These are phyloP conservation scores for Wallacemonas rigidus DNA, from an alignment of 208 protist species.

Conservation along the genomic window DNA sequence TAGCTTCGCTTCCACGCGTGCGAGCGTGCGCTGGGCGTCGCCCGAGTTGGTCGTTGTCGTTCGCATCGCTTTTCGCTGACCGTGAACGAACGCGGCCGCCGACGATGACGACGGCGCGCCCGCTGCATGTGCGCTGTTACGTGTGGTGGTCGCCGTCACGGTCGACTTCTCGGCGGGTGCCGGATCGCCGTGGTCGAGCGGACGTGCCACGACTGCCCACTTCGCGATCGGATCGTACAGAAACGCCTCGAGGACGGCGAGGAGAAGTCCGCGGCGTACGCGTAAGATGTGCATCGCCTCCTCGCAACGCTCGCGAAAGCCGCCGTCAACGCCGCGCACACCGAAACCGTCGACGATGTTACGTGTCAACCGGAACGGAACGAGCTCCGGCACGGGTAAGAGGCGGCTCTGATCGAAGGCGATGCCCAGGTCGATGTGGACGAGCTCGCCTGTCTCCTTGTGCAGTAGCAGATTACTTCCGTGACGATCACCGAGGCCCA, in stretches of 20 bases:
- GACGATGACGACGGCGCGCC: neutral
- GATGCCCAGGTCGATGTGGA: conserved; percentile 97
- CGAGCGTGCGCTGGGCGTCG: conserved; percentile 79
- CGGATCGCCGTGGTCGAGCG: neutral
- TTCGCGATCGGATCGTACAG: conserved; percentile 96
- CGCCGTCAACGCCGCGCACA: conserved; percentile 89
- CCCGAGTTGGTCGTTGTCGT: conserved; percentile 50
- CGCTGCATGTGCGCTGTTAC: neutral
- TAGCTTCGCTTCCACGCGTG: conserved; percentile 89
- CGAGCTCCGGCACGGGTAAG: conserved; percentile 92
- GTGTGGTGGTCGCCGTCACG: no score
- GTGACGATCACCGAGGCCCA: conserved; percentile 97
- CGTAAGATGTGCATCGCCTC: conserved; percentile 86
- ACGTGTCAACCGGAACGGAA: conserved; percentile 97
- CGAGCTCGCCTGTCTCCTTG: conserved; percentile 79
- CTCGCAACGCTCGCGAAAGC: conserved; percentile 91
- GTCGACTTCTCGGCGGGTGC: neutral
- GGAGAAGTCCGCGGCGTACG: conserved; percentile 59
- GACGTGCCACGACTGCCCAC: conserved; percentile 69
- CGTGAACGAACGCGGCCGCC: neutral
- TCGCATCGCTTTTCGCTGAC: conserved; percentile 8
- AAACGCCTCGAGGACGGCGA: conserved; percentile 93
- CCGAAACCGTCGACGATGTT: conserved; percentile 97
- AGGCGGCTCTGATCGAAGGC: conserved; percentile 92
- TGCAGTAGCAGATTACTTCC: conserved; percentile 96